Percentiles rank a stretch among this genome's conserved stretches.
Evolutionary conservation across 441 rosid genomes (phyloP).

Genomic region (Hura crepitans): DNA sequence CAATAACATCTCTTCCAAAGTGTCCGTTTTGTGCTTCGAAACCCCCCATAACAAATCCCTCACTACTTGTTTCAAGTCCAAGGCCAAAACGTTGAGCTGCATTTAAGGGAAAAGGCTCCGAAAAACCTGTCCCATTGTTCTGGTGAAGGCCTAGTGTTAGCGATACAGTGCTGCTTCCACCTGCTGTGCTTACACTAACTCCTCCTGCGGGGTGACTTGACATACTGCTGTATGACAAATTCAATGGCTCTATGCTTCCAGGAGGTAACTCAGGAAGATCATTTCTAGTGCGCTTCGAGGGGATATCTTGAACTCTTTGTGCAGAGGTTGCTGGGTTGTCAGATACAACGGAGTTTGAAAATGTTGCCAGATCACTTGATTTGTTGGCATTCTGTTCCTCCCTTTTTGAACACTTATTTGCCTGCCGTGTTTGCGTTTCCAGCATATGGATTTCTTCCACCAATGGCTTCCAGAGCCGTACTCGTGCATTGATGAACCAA

Average conservation of each 20-base stretch:
- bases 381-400: slow-evolving; percentile 36
- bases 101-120: slow-evolving; percentile 57
- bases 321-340: slow-evolving; percentile 42
- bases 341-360: slow-evolving; percentile 22
- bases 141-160: slow-evolving; percentile 84
- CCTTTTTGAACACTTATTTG: slow-evolving; percentile 40
- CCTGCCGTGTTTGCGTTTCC: slow-evolving; percentile 63
- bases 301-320: slow-evolving; percentile 38
- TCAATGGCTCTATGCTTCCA: slow-evolving; percentile 29
- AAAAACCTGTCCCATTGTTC: slow-evolving; percentile 38
- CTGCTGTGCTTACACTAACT: slow-evolving; percentile 33
- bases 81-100: slow-evolving; percentile 69
- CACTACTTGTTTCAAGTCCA: slow-evolving; percentile 43
- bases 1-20: slow-evolving; percentile 57
- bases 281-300: slow-evolving; percentile 39
- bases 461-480: slow-evolving; percentile 94
- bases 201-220: slow-evolving; percentile 41
- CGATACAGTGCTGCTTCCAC: slow-evolving; percentile 47
- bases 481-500: slow-evolving; percentile 91
- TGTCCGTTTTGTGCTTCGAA: slow-evolving; percentile 58
- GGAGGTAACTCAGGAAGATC: slow-evolving; percentile 29
- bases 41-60: slow-evolving; percentile 48
- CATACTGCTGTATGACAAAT: slow-evolving; percentile 37
- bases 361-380: slow-evolving; percentile 29
- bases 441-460: slow-evolving; percentile 86